Evolutionary conservation across 208 protist species (phyloP).

Genomic region (Trypanosoma theileri): DNA sequence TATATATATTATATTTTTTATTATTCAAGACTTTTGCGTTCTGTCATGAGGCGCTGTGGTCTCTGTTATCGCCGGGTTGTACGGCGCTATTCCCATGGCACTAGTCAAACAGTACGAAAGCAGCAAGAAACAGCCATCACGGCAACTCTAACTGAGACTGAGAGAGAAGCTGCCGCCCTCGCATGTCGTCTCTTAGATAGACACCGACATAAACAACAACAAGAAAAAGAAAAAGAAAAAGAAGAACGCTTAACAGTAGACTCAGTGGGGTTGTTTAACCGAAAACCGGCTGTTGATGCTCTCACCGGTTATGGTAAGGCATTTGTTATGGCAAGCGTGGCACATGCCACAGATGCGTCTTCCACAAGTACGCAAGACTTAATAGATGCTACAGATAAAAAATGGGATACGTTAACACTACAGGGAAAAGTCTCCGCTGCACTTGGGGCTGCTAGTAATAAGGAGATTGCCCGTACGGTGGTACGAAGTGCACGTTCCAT

Average conservation of each 20-base stretch:
- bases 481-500: neutral
- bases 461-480: neutral
- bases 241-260: neutral
- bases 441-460: neutral
- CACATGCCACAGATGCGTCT: neutral
- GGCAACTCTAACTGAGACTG: neutral
- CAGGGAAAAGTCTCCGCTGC: conserved; percentile 2
- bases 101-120: neutral
- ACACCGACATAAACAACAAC: conserved; percentile 13
- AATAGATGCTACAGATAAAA: conserved; percentile 12
- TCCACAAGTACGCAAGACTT: neutral
- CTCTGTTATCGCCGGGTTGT: conserved; percentile 4
- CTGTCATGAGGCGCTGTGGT: neutral
- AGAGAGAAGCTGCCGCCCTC: conserved; percentile 1
- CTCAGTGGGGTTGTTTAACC: neutral
- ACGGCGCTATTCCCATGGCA: neutral
- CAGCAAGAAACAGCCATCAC: neutral
- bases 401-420: conserved; percentile 14
- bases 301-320: conserved; percentile 17
- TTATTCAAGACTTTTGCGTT: neutral
- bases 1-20: neutral
- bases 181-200: conserved; percentile 9
- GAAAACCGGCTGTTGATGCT: conserved; percentile 3
- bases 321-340: conserved; percentile 10
- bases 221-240: neutral